Percentiles rank a stretch among this genome's conserved stretches.
Evolutionary conservation across 768 basidiomycete species (phyloP).

Genomic region (Russula lepida): DNA sequence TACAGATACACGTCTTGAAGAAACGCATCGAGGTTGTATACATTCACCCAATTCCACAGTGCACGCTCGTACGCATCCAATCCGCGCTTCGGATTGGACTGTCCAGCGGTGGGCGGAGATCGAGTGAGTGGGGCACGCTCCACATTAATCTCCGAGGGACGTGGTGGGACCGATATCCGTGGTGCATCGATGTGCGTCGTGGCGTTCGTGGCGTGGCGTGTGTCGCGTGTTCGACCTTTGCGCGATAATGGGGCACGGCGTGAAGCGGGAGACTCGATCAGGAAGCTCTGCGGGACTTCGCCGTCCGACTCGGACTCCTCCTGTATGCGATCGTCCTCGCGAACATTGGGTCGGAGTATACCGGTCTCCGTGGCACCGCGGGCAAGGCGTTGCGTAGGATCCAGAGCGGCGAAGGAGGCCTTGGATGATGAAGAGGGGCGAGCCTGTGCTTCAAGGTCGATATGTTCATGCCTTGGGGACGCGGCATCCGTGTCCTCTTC

Average conservation of each 20-base stretch:
- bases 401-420: slow-evolving; percentile 32
- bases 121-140: slow-evolving; percentile 26
- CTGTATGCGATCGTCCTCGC: slow-evolving; percentile 52
- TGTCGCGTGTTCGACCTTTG: slow-evolving; percentile 34
- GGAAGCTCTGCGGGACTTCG: slow-evolving; percentile 79
- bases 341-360: slow-evolving; percentile 62
- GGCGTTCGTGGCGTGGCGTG: background rate
- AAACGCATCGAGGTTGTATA: slow-evolving; percentile 93
- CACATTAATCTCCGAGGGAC: slow-evolving; percentile 54
- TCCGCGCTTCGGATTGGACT: slow-evolving; percentile 49
- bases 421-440: slow-evolving; percentile 30
- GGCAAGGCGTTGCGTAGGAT: slow-evolving; percentile 43
- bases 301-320: slow-evolving; percentile 65
- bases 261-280: slow-evolving; percentile 56
- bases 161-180: slow-evolving; percentile 53
- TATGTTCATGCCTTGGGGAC: slow-evolving; percentile 32
- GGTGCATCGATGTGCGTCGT: slow-evolving; percentile 20
- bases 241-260: slow-evolving; percentile 24
- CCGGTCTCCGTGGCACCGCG: slow-evolving; percentile 56
- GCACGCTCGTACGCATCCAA: slow-evolving; percentile 84
- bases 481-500: slow-evolving; percentile 43
- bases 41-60: slow-evolving; percentile 98
- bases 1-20: slow-evolving; percentile 93
- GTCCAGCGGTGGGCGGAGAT: slow-evolving; percentile 22
- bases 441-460: slow-evolving; percentile 51